Base-by-base conservation (phyloP, 345 rosid species). In the Camelina hispida region DNA sequence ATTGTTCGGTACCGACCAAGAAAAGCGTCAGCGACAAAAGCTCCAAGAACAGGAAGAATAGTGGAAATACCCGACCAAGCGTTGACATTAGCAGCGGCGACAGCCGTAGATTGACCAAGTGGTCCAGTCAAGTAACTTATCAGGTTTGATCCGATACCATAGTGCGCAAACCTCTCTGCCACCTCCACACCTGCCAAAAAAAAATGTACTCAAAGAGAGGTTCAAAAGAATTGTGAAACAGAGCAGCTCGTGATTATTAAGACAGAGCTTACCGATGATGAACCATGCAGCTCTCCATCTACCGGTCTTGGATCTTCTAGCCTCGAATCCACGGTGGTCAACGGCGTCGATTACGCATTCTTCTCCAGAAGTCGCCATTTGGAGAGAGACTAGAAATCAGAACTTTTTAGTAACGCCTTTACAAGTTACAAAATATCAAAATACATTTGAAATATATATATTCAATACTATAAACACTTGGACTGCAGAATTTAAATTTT, bases 1-100 rank as follows among this genome's bases (percentile, higher is more conserved):
- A 84, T 70, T 12, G 83, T 73, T 40, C 74, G 77, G 54, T 82
- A 84, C 12, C 85, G 82, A 20, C 87, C 87, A 25, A 84, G 76
- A 54, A 72, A 80, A 25, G 85, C 76, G 66, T 82, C 85, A 17
- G 87, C 85, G 17, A 82, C 17, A 38, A 78, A 74, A 16, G 87
- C 87, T 22, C 84, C 84, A 2, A 84, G 34, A 34, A 85, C 59
- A 42, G 88, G 88, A 15, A 85, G 79, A 60, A 85, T 47, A 17
- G 69, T n/a, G 1, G 72, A 34, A 14, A 71, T 37, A 3, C 88
- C 88, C 1, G 80, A 76, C 88, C 87, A 82, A 4, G 81, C 78
- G 59, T 84, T 81, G 22, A 85, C 80, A 10, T 85, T 79, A 22
- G 64, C 83, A 2, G 88, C 85, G 9, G 85, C 87, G 5, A 68